These are phyloP conservation scores for Kwoniella sp. DNA, from an alignment of 768 basidiomycete genomes.

Conservation along the genomic window DNA sequence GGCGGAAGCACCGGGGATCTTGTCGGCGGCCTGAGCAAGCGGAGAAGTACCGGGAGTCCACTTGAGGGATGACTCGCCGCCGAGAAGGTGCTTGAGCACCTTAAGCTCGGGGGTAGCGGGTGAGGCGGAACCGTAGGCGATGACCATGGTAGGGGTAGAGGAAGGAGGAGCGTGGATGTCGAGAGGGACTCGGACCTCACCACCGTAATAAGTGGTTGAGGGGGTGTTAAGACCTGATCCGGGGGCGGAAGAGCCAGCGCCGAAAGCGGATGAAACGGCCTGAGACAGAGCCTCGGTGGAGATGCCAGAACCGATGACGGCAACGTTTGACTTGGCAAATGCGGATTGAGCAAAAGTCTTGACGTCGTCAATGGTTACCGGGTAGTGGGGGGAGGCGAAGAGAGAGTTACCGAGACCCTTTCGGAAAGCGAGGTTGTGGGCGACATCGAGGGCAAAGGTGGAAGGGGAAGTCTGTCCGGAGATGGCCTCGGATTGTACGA, in stretches of 20 bases:
- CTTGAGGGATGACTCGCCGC: conserved; percentile 77
- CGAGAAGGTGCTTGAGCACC: conserved; percentile 76
- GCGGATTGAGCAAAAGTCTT: conserved; percentile 71
- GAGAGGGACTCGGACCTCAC: conserved; percentile 72
- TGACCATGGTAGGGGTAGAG: conserved; percentile 69
- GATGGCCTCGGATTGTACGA: conserved; percentile 70
- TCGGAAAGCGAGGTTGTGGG: conserved; percentile 90
- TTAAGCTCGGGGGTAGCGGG: conserved; percentile 69
- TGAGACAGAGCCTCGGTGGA: conserved; percentile 67
- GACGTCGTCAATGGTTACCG: conserved; percentile 61
- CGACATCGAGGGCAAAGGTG: conserved; percentile 76
- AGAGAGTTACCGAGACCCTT: conserved; percentile 87
- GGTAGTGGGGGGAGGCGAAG: conserved; percentile 72
- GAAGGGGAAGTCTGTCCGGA: conserved; percentile 66
- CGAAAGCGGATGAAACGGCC: conserved; percentile 72
- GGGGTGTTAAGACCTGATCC: conserved; percentile 56
- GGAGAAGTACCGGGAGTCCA: conserved; percentile 78
- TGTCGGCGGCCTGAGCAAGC: conserved; percentile 64
- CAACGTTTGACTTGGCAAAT: conserved; percentile 77
- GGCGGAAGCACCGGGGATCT: conserved; percentile 63
- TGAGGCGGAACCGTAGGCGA: conserved; percentile 79
- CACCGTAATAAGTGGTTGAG: conserved; percentile 71
- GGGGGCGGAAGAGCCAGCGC: conserved; percentile 57
- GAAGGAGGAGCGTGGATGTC: conserved; percentile 60
- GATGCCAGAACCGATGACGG: conserved; percentile 85